Evolutionary conservation across 345 rosid species (phyloP).

Genomic region (Psidium guajava): DNA sequence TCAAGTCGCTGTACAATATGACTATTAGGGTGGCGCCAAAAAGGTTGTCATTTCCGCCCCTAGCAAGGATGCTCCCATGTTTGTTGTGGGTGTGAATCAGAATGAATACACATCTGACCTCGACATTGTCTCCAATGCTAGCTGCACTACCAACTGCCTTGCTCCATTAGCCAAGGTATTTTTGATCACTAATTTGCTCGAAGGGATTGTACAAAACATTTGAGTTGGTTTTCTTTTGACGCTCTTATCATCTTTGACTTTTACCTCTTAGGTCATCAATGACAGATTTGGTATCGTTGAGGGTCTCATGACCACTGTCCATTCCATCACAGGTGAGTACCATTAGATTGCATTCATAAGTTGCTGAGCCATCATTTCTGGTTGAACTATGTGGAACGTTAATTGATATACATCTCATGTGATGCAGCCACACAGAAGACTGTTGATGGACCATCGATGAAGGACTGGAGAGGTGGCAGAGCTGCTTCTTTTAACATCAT

Average conservation of each 20-base stretch:
- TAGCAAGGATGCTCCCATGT: slow-evolving; percentile 69
- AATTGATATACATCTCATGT: neutral
- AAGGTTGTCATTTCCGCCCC: slow-evolving; percentile 56
- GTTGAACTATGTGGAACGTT: neutral
- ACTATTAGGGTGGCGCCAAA: slow-evolving; percentile 53
- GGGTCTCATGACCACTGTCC: slow-evolving; percentile 79
- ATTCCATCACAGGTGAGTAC: slow-evolving; percentile 45
- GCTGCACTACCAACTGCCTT: slow-evolving; percentile 79
- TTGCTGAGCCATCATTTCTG: neutral
- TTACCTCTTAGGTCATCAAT: slow-evolving; percentile 30
- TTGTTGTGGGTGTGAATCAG: slow-evolving; percentile 63
- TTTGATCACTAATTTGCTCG: neutral
- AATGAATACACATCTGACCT: slow-evolving; percentile 42
- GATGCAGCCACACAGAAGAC: slow-evolving; percentile 55
- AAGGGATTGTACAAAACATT: too few species aligned
- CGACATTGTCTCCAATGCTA: slow-evolving; percentile 48
- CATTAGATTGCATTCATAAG: neutral
- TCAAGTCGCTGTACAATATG: neutral
- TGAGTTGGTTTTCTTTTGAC: neutral
- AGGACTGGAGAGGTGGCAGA: slow-evolving; percentile 78
- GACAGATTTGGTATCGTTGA: slow-evolving; percentile 59
- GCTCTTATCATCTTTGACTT: neutral
- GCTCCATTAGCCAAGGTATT: slow-evolving; percentile 63
- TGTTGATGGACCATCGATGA: slow-evolving; percentile 73
- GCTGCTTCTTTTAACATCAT: slow-evolving; percentile 70